Conservation (phyloP, 352 stramenopile species). For the Elongisporangium senticosum region DNA sequence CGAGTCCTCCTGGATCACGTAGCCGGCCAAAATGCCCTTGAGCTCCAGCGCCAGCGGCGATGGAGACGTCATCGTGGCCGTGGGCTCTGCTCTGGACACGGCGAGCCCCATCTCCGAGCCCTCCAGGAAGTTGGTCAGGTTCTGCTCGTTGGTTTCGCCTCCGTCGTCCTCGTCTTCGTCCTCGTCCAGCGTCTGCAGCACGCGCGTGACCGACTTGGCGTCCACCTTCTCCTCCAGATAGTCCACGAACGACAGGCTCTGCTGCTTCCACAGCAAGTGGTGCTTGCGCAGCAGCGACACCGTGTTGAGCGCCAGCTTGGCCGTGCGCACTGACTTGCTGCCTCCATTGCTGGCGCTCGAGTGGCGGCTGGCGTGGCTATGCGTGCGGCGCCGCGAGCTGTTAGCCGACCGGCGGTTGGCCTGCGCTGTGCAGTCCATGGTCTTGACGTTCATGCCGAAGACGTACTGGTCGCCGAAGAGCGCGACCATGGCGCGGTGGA, state of each 20-base stretch:
- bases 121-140: background rate
- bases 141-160: background rate
- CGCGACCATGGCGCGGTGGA: constrained; percentile 59
- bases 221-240: constrained; percentile 50
- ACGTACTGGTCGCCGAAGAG: constrained; percentile 63
- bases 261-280: constrained; percentile 35
- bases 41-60: constrained; percentile 15
- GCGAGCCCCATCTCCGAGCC: background rate
- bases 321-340: constrained; percentile 10
- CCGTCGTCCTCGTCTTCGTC: constrained; percentile 20
- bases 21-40: constrained; percentile 41
- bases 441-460: constrained; percentile 39
- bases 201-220: constrained; percentile 47
- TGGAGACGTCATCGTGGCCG: constrained; percentile 9
- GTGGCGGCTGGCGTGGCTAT: background rate
- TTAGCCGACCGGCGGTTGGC: background rate
- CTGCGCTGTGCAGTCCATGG: constrained; percentile 22
- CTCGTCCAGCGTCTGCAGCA: constrained; percentile 53
- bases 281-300: constrained; percentile 52
- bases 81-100: background rate
- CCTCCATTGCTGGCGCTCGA: constrained; percentile 7
- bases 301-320: constrained; percentile 43
- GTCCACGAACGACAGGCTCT: constrained; percentile 54
- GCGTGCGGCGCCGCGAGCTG: constrained; percentile 1
- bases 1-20: constrained; percentile 55